Conservation (phyloP, 768 basidiomycete species). For the Mycena floridula region DNA sequence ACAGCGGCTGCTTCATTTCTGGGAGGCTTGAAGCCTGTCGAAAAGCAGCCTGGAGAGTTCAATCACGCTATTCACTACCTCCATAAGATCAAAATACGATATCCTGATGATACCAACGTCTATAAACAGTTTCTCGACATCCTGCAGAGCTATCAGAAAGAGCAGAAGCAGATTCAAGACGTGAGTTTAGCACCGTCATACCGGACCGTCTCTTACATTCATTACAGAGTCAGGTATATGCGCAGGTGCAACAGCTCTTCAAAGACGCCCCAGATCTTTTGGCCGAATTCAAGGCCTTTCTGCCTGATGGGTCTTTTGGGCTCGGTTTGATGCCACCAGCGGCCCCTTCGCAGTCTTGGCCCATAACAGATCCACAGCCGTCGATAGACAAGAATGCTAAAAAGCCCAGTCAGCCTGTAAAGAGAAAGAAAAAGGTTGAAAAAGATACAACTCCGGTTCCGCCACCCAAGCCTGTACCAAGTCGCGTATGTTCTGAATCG, state of each 20-base stretch:
- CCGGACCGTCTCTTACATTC: slow-evolving; percentile 6
- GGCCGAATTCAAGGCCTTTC: slow-evolving; percentile 75
- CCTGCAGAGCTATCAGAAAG: slow-evolving; percentile 82
- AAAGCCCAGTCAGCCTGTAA: slow-evolving; percentile 39
- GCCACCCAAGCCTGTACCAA: slow-evolving; percentile 39
- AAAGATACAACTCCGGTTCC: slow-evolving; percentile 65
- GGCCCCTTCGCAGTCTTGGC: slow-evolving; percentile 20
- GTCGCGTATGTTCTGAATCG: slow-evolving; percentile 33
- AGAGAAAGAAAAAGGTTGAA: slow-evolving; percentile 62
- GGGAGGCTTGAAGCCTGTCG: slow-evolving; percentile 47
- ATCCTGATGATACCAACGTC: slow-evolving; percentile 82
- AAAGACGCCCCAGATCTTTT: slow-evolving; percentile 77
- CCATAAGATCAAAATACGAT: slow-evolving; percentile 96
- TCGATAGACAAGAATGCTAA: slow-evolving; percentile 31
- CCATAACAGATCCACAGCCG: slow-evolving; percentile 23
- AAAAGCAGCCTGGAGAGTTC: slow-evolving; percentile 66
- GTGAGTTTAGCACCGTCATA: slow-evolving; percentile 34
- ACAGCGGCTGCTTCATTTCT: slow-evolving; percentile 63
- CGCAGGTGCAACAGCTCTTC: slow-evolving; percentile 76
- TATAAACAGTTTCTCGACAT: slow-evolving; percentile 90
- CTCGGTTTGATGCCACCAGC: slow-evolving; percentile 48
- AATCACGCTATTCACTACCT: slow-evolving; percentile 95
- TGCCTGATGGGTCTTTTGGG: slow-evolving; percentile 52
- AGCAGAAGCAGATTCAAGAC: slow-evolving; percentile 66
- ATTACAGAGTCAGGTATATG: slow-evolving; percentile 59